Evolutionary conservation across 2,329 filamentous ascomycete species (phyloP).

Genomic region (Aspergillus neoniger): DNA sequence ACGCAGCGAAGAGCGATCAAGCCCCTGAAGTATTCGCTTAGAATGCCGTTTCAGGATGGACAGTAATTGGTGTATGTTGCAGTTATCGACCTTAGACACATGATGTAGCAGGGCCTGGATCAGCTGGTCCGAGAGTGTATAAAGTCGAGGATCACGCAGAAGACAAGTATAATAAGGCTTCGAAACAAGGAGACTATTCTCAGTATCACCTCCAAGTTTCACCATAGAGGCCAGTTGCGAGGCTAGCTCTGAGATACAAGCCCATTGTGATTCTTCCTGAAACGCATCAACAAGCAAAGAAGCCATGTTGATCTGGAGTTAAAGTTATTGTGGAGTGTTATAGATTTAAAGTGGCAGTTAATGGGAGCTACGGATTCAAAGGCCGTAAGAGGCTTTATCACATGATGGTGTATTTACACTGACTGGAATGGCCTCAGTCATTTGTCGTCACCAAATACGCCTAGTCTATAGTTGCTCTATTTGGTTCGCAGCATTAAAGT

Average conservation of each 20-base stretch:
- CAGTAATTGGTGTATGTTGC: constrained; percentile 1
- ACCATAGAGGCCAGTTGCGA: constrained; percentile 8
- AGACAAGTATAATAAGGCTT: constrained; percentile 9
- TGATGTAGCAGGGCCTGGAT: constrained; percentile 10
- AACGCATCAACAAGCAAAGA: neutral
- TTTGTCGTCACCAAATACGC: neutral
- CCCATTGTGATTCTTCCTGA: neutral
- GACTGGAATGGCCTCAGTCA: neutral
- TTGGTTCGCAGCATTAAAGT: no score
- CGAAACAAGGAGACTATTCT: neutral
- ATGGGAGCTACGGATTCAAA: neutral
- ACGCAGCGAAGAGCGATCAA: constrained; percentile 15
- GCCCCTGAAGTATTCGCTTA: neutral
- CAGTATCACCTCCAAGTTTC: neutral
- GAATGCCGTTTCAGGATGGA: constrained; percentile 5
- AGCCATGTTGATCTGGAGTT: no score
- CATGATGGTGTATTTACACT: neutral
- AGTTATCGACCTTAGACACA: neutral
- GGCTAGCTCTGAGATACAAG: constrained; percentile 9
- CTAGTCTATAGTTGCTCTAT: no score
- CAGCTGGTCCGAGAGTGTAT: constrained; percentile 7
- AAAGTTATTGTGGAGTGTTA: neutral
- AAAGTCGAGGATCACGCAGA: constrained; percentile 1
- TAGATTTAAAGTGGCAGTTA: no score
- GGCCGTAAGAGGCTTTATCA: neutral